Evolutionary conservation across 345 rosid genomes (phyloP).

Genomic region (Ceriops decandra): DNA sequence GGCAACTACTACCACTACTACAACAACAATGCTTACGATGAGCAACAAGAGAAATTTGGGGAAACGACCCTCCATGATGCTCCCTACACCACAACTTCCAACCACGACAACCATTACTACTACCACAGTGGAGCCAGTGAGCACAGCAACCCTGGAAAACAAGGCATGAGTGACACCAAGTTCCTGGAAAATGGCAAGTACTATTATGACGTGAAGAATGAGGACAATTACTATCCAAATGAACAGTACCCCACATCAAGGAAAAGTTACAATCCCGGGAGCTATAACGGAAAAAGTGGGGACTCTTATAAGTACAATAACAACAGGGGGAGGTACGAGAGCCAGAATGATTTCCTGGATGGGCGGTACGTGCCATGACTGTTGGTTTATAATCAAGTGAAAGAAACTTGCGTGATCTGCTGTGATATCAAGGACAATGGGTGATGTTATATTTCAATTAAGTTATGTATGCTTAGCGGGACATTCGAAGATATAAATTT

Average conservation of each 20-base stretch:
- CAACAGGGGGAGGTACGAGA: conserved; percentile 16
- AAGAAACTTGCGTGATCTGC: no score
- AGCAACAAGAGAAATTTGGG: conserved; percentile 11
- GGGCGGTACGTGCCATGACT: conserved; percentile 13
- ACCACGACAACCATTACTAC: conserved; percentile 4
- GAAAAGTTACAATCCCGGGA: not conserved
- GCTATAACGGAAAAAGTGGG: not conserved
- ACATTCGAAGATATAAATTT: no score
- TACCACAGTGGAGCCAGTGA: conserved; percentile 3
- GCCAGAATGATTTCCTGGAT: conserved; percentile 18
- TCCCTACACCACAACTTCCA: not conserved
- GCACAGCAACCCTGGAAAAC: conserved; percentile 9
- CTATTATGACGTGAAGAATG: not conserved
- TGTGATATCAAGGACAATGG: no score
- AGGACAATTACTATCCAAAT: conserved; percentile 2
- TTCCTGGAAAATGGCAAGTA: conserved; percentile 21
- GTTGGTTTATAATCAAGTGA: no score
- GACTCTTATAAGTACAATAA: not conserved
- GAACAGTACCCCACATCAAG: conserved; percentile 3
- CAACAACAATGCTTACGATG: conserved; percentile 1
- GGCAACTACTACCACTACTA: conserved; percentile 14
- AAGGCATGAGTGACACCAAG: conserved; percentile 31
- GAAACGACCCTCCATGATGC: conserved; percentile 18
- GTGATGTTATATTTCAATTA: no score
- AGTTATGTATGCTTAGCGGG: no score